Evolutionary conservation across 2,329 filamentous ascomycete species (phyloP).

Genomic region (Metarhizium sp.): DNA sequence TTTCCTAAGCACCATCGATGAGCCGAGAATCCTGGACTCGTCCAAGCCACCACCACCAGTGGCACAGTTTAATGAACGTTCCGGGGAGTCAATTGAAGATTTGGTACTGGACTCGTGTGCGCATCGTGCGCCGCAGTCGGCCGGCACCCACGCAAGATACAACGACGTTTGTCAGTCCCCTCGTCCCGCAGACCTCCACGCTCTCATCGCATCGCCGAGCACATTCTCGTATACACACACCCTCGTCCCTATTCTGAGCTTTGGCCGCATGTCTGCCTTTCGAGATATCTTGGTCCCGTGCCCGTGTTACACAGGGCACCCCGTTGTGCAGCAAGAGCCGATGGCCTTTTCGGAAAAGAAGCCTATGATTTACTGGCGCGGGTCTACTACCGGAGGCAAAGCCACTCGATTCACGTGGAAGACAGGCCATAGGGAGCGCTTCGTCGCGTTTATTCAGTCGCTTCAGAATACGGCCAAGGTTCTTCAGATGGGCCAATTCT

Average conservation of each 20-base stretch:
- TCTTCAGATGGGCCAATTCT: no score
- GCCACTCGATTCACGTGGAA: conserved; percentile 25
- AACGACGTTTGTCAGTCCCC: no score
- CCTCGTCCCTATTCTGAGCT: no score
- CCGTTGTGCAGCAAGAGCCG: conserved; percentile 28
- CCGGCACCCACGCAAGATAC: no score
- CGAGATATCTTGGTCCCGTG: conserved; percentile 43
- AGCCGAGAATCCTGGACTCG: conserved; percentile 30
- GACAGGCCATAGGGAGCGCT: conserved; percentile 35
- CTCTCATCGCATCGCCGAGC: no score
- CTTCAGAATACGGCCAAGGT: no score
- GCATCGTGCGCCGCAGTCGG: neutral
- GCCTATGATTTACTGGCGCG: conserved; percentile 47
- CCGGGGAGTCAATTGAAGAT: neutral
- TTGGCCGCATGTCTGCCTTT: conserved; percentile 29
- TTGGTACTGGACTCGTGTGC: neutral
- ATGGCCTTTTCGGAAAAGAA: conserved; percentile 28
- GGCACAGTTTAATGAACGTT: no score
- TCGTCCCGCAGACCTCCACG: no score
- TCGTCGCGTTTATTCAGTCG: conserved; percentile 26
- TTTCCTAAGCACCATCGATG: conserved; percentile 38
- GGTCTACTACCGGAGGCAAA: conserved; percentile 41
- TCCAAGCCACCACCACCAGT: conserved; percentile 6
- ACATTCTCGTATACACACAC: no score
- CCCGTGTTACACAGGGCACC: conserved; percentile 37